Conservation (phyloP, 108 stramenopile genomes). For the Conticribra guillardii region DNA sequence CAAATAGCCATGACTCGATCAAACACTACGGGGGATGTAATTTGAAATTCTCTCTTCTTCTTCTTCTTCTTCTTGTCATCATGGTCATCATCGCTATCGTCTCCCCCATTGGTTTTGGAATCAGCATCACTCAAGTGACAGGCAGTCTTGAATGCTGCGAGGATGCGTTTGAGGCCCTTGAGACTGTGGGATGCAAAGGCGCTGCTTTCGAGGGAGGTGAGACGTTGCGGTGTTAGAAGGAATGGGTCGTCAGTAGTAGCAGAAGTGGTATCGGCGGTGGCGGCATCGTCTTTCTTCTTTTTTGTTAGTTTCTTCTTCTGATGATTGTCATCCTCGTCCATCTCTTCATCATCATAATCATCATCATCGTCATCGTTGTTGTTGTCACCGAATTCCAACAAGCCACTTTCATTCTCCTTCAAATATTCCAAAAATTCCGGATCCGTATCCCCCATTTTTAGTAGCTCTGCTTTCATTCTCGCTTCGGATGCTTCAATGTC, state of each 20-base stretch:
- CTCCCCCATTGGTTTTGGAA: constrained; percentile 28
- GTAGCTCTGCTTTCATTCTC: constrained; percentile 80
- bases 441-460: constrained; percentile 74
- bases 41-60: constrained; percentile 57
- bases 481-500: constrained; percentile 74
- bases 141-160: constrained; percentile 79
- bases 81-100: constrained; percentile 3
- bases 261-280: constrained; percentile 13
- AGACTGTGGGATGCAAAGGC: constrained; percentile 77
- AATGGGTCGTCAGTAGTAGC: constrained; percentile 41
- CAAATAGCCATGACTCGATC: constrained; percentile 79
- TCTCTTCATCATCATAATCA: constrained; percentile 45
- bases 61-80: constrained; percentile 8
- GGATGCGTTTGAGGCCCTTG: constrained; percentile 76
- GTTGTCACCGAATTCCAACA: constrained; percentile 76
- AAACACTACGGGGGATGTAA: constrained; percentile 76
- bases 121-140: constrained; percentile 72
- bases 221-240: constrained; percentile 54
- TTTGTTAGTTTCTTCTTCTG: constrained; percentile 11
- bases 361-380: constrained; percentile 58
- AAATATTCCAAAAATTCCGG: constrained; percentile 92
- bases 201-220: constrained; percentile 59
- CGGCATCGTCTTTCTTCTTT: neutral
- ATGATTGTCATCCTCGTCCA: constrained; percentile 33
- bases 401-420: constrained; percentile 77